phyloP scores from a whole-genome alignment of 768 basidiomycete genomes.

The Lactarius akahatsu region DNA sequence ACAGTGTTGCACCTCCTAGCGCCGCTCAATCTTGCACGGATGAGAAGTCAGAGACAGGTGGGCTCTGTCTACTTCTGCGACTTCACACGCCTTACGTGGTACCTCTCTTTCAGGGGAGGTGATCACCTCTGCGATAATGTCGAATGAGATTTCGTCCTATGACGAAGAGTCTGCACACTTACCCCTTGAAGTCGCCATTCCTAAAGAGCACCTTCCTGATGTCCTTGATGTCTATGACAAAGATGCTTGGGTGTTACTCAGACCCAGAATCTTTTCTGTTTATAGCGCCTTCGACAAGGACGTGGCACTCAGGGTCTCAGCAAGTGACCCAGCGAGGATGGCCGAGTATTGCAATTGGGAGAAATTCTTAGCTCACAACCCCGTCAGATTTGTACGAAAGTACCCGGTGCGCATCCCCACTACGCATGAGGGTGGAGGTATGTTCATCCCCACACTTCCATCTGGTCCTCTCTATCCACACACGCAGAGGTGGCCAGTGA shows the following conservation, averaged over 20 bases:
- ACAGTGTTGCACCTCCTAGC: neutral
- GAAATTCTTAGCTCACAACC: neutral
- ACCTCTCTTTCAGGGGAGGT: neutral
- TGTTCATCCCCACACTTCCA: neutral
- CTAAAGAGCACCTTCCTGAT: constrained; percentile 16
- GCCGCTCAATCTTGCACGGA: neutral
- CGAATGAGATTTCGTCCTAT: neutral
- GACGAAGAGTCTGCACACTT: neutral
- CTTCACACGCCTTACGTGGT: neutral
- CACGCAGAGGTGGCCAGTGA: too few species aligned
- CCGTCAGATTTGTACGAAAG: constrained; percentile 8
- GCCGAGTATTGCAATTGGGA: neutral
- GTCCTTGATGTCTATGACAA: neutral
- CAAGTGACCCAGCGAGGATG: neutral
- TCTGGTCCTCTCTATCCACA: neutral
- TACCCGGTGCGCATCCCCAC: neutral
- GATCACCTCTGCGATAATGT: neutral
- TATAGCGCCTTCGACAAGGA: neutral
- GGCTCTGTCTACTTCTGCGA: too few species aligned
- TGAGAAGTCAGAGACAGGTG: neutral
- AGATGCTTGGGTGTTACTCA: neutral
- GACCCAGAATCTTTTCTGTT: neutral
- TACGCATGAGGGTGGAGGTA: neutral
- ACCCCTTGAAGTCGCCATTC: constrained; percentile 7
- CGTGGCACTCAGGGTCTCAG: too few species aligned